A percentile compares a stretch with the other conserved stretches of the same genome.
Conservation (phyloP, 306 rosid genomes). For the Medicago arabica region DNA sequence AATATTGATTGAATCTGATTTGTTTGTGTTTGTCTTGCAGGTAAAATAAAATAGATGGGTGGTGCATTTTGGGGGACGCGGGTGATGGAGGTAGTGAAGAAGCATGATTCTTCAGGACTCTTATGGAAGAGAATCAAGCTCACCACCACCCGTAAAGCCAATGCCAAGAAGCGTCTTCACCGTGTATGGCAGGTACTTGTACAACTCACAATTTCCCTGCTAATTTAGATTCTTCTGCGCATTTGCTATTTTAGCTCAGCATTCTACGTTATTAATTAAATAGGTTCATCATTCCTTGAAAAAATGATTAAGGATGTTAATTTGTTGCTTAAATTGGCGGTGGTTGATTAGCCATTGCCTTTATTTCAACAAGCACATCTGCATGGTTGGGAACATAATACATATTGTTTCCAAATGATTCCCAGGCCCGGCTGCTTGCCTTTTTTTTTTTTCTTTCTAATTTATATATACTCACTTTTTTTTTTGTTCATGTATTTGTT, state of each 20-base stretch:
- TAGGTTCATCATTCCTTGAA: not conserved
- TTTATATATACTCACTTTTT: not conserved
- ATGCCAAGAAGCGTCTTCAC: slow-evolving; percentile 91
- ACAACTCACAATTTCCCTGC: not conserved
- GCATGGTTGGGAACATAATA: not conserved
- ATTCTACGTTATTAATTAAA: not conserved
- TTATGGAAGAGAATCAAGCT: slow-evolving; percentile 95
- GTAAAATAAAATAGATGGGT: slow-evolving; percentile 29
- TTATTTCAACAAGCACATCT: not conserved
- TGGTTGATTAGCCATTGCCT: not conserved
- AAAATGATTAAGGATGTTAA: slow-evolving; percentile 1
- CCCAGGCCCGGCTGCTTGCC: not conserved
- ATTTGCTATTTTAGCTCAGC: not conserved
- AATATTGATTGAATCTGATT: slow-evolving; percentile 27
- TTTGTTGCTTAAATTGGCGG: slow-evolving; percentile 7
- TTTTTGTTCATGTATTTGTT: not conserved
- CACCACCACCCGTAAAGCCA: slow-evolving; percentile 89
- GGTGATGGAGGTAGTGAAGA: slow-evolving; percentile 90
- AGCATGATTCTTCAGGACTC: slow-evolving; percentile 89
- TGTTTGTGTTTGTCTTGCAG: not conserved
- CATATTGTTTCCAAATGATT: slow-evolving; percentile 13
- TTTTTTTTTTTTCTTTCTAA: not conserved
- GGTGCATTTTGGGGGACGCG: slow-evolving; percentile 91
- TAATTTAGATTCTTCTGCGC: slow-evolving; percentile 15
- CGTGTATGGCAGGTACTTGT: slow-evolving; percentile 90